Percentiles rank a stretch among this genome's conserved stretches.
phyloP scores from a whole-genome alignment of 768 basidiomycete genomes.

The Agaricus blazei region DNA sequence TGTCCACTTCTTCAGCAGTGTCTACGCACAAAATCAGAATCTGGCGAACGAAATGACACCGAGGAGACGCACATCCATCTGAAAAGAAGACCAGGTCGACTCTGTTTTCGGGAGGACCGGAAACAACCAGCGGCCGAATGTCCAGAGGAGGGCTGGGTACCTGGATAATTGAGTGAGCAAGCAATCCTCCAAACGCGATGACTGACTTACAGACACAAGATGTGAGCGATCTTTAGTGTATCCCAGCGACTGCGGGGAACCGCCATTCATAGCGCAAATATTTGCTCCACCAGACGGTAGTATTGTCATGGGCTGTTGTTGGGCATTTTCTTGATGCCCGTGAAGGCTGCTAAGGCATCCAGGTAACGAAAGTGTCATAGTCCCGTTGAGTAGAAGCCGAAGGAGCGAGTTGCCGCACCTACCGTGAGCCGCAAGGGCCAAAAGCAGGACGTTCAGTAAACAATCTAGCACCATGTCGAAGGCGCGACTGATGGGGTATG shows the following conservation, averaged over 20 bases:
- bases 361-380: neutral
- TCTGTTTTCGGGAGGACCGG: conserved; percentile 60
- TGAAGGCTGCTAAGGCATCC: neutral
- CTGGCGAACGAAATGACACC: neutral
- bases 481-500: neutral
- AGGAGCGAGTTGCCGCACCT: conserved; percentile 1
- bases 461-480: neutral
- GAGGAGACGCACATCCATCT: conserved; percentile 59
- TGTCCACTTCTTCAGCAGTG: conserved; percentile 45
- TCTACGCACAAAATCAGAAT: conserved; percentile 32
- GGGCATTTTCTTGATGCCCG: neutral
- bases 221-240: neutral
- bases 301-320: neutral
- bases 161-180: neutral
- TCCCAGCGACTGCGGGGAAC: neutral
- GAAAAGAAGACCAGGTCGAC: conserved; percentile 75
- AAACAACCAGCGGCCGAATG: conserved; percentile 50
- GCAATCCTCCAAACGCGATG: neutral
- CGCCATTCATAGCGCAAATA: conserved; percentile 5
- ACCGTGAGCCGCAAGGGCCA: conserved; percentile 1
- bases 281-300: neutral
- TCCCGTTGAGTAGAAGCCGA: neutral
- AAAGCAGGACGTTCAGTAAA: neutral
- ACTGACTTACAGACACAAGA: conserved; percentile 1
- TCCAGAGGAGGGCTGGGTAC: conserved; percentile 39